Percentiles rank a stretch among this genome's conserved stretches.
phyloP scores from a whole-genome alignment of 192 early-diverging fungal genomes.

The Phycomyces nitens region DNA sequence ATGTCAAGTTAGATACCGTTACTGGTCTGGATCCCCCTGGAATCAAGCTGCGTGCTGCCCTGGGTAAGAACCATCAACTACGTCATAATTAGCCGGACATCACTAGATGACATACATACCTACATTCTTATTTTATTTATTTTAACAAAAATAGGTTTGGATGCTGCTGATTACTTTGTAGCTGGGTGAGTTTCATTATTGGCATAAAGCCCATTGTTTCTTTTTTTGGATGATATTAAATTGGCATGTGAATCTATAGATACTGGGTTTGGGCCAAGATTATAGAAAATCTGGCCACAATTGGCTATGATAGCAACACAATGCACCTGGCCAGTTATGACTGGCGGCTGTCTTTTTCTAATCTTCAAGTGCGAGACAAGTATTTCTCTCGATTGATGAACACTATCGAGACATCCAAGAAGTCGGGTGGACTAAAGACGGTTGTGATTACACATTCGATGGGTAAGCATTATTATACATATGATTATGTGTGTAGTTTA shows the following conservation, averaged over 20 bases:
- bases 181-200: slow-evolving; percentile 54
- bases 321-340: slow-evolving; percentile 88
- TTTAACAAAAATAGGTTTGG: slow-evolving; percentile 53
- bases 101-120: too few relatives aligned
- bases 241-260: slow-evolving; percentile 24
- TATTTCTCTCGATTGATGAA: slow-evolving; percentile 78
- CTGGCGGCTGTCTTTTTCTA: slow-evolving; percentile 78
- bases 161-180: slow-evolving; percentile 88
- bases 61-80: slow-evolving; percentile 28
- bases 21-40: slow-evolving; percentile 85
- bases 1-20: slow-evolving; percentile 75
- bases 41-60: slow-evolving; percentile 79
- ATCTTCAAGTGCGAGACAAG: slow-evolving; percentile 77
- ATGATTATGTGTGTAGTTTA: too few relatives aligned
- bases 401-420: slow-evolving; percentile 60
- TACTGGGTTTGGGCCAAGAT: slow-evolving; percentile 88
- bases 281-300: slow-evolving; percentile 77
- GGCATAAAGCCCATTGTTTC: neutral
- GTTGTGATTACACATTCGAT: slow-evolving; percentile 62
- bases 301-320: slow-evolving; percentile 84
- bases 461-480: slow-evolving; percentile 36
- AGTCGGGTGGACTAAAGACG: slow-evolving; percentile 48
- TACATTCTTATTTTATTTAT: neutral
- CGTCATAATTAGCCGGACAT: neutral
- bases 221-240: neutral